phyloP scores from a whole-genome alignment of 2,329 filamentous ascomycete species.

The Lecanicillium sp. region DNA sequence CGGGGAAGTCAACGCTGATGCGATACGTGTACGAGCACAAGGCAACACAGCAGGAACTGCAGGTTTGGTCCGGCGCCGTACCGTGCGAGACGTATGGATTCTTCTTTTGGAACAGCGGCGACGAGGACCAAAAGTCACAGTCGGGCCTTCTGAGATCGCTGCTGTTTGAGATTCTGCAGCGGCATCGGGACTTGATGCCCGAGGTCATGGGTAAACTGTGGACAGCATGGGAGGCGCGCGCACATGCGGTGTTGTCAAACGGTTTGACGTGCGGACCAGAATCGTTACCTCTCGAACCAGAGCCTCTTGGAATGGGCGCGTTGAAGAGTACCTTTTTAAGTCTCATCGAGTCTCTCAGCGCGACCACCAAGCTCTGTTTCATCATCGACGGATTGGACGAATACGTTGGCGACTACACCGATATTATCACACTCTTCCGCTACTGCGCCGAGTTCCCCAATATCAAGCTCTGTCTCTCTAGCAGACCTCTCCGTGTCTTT shows the following conservation, averaged over 20 bases:
- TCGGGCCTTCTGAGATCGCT: slow-evolving; percentile 26
- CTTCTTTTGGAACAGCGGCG: slow-evolving; percentile 30
- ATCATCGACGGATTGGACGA: slow-evolving; percentile 19
- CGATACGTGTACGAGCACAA: slow-evolving; percentile 24
- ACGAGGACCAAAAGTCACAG: slow-evolving; percentile 24
- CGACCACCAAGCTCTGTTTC: slow-evolving; percentile 10
- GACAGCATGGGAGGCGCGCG: not conserved
- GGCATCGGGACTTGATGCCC: slow-evolving; percentile 12
- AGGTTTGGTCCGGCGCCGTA: slow-evolving; percentile 22
- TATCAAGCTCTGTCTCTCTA: slow-evolving; percentile 24
- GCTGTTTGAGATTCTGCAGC: slow-evolving; percentile 25
- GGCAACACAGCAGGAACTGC: slow-evolving; percentile 16
- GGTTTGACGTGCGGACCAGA: slow-evolving; percentile 3
- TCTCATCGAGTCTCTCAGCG: not conserved
- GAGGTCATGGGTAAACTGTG: slow-evolving; percentile 16
- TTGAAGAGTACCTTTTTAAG: not conserved
- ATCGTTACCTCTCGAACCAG: not conserved
- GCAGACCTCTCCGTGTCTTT: slow-evolving; percentile 19
- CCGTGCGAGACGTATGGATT: slow-evolving; percentile 22
- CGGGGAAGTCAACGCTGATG: slow-evolving; percentile 36
- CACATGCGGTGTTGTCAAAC: not conserved
- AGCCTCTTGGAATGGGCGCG: not conserved
- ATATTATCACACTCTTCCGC: slow-evolving; percentile 2
- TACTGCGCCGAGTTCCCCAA: not conserved
- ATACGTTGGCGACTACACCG: slow-evolving; percentile 9